Base-by-base conservation (phyloP, 2,329 filamentous ascomycete genomes). In the Decorospora gaudefroyi region DNA sequence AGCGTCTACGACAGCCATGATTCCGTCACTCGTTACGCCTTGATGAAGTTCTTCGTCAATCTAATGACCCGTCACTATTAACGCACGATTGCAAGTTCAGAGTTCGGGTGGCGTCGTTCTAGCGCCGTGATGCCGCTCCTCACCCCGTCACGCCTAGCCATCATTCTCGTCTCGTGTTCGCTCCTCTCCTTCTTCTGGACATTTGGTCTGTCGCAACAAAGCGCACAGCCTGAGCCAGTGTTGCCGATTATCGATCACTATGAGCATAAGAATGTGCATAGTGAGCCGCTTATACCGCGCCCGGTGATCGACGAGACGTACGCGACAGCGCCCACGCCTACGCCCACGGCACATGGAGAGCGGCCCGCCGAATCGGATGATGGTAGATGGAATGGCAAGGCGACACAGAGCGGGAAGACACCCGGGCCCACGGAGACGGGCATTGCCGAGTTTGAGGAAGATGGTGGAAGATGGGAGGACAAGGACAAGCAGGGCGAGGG, bases 171-270 rank as follows among this genome's bases (percentile, higher is more conserved):
- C 26, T 49, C 56, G 26, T 48, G 65, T 31, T 59, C 61, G 16
- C 53, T 69, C 31, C 16, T 67, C 18, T 62, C 51, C 46, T 65
- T 69, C 47, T 49, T 69, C 17, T 67, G 64, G 64, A 62, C 62
- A 1, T 59, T 55, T 35, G 65, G 62, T 17, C 47, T 63, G 12
- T 61, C 65, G 5, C 41, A 45, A 21, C 58, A 53, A 12, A 39
- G 53, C 17, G 51, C 46, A 2, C 37, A 49, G 18, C 60, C 61
- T 2, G 35, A 49, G 18, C 60, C 61, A 1, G 34, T 49, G 15
- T 35, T 55, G 12, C 64, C 63, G 2, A 50, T 62, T 3, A 56
- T 65, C 34, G 45, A 56, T 21, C 59, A 65, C 18, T 57, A 60
- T 31, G 48, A 49, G 12, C 47, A 59, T 15, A 49, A 53, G 13